Conservation (phyloP, 2,329 filamentous ascomycete species). For the Apiospora aurea region DNA sequence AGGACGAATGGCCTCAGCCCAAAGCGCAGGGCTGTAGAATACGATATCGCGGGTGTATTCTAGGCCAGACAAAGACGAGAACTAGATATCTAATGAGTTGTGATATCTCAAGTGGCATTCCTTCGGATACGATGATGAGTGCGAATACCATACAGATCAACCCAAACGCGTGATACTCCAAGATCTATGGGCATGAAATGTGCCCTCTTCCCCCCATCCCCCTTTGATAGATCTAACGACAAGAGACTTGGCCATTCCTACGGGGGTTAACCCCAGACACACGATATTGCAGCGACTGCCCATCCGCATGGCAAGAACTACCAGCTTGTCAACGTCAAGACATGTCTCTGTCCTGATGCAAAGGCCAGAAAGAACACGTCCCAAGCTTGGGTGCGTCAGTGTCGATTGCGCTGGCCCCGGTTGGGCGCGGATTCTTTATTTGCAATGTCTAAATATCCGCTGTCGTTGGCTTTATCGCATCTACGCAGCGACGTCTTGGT, state of each 20-base stretch:
- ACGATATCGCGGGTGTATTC: background rate
- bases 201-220: too few species aligned
- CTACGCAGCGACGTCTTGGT: background rate
- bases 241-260: background rate
- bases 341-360: too few species aligned
- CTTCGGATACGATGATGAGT: background rate
- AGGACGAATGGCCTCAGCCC: background rate
- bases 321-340: too few species aligned
- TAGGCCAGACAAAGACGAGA: background rate
- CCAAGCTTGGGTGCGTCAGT: too few species aligned
- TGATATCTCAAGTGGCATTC: background rate
- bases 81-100: background rate
- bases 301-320: too few species aligned
- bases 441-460: too few species aligned
- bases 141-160: background rate
- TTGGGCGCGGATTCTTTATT: too few species aligned
- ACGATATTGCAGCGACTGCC: too few species aligned
- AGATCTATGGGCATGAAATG: background rate
- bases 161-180: background rate
- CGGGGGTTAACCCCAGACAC: too few species aligned
- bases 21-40: conserved; percentile 14
- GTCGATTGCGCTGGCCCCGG: too few species aligned
- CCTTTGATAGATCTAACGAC: too few species aligned
- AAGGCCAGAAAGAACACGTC: too few species aligned
- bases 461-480: background rate